Percentiles rank a stretch among this genome's conserved stretches.
Conservation (phyloP, 2,329 filamentous ascomycete species). For the Periconia sp. region DNA sequence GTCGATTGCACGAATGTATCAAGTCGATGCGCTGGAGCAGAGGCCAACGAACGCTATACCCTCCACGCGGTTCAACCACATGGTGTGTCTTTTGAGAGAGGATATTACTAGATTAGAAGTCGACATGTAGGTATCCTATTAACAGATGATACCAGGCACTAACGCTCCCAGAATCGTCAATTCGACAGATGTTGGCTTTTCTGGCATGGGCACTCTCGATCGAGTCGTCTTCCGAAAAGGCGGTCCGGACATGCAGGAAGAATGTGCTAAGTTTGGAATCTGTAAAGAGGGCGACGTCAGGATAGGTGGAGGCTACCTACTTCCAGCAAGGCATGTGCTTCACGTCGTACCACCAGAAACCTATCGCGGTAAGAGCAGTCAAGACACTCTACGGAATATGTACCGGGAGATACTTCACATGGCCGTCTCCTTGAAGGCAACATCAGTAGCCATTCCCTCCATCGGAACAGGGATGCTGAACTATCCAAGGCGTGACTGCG, state of each 20-base stretch:
- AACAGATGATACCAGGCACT: too few relatives aligned
- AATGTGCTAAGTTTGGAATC: slow-evolving; percentile 26
- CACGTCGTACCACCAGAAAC: slow-evolving; percentile 36
- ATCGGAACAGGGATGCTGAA: slow-evolving; percentile 40
- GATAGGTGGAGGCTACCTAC: slow-evolving; percentile 28
- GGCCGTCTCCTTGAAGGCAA: slow-evolving; percentile 29
- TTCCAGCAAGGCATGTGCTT: slow-evolving; percentile 37
- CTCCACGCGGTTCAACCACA: slow-evolving; percentile 31
- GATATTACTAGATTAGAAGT: slow-evolving; percentile 43
- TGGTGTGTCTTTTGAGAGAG: slow-evolving; percentile 34
- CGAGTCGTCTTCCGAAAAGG: slow-evolving; percentile 37
- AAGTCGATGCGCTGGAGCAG: slow-evolving; percentile 27
- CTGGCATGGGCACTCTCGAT: slow-evolving; percentile 37
- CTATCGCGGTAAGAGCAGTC: slow-evolving; percentile 27
- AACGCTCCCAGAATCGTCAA: slow-evolving; percentile 30
- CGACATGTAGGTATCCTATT: slow-evolving; percentile 20
- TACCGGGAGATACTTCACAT: slow-evolving; percentile 35
- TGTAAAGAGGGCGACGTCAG: slow-evolving; percentile 37
- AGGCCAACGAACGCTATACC: slow-evolving; percentile 29
- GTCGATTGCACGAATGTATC: slow-evolving; percentile 34
- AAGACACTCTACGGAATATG: slow-evolving; percentile 32
- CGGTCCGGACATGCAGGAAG: slow-evolving; percentile 28
- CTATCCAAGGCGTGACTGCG: slow-evolving; percentile 34
- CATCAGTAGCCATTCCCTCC: slow-evolving; percentile 39
- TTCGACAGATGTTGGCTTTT: slow-evolving; percentile 33